A percentile compares a stretch with the other conserved stretches of the same genome.
Evolutionary conservation across 768 basidiomycete species (phyloP).

Genomic region (Lentinus brumalis): DNA sequence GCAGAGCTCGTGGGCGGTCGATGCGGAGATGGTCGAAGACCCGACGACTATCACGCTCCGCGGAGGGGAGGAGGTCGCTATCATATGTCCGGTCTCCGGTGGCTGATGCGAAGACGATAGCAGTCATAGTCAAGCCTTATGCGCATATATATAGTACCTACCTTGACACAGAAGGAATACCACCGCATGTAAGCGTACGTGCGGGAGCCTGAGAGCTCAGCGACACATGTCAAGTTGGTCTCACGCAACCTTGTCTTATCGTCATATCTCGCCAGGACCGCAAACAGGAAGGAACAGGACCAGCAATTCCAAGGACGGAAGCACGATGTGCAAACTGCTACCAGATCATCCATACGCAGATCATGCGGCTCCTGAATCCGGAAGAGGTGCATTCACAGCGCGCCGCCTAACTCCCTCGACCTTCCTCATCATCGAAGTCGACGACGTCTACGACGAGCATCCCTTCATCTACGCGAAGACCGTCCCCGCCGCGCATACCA

Average conservation of each 20-base stretch:
- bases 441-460: slow-evolving; percentile 53
- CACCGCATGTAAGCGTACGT: no score
- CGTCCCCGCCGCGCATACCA: slow-evolving; percentile 38
- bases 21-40: slow-evolving; percentile 77
- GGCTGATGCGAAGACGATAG: slow-evolving; percentile 42
- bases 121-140: background rate
- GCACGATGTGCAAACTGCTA: background rate
- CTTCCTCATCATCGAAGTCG: slow-evolving; percentile 51
- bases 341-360: background rate
- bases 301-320: background rate
- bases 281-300: no score
- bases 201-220: background rate
- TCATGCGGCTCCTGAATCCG: background rate
- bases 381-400: slow-evolving; percentile 36
- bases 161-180: no score
- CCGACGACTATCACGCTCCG: slow-evolving; percentile 47
- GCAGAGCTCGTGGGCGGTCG: slow-evolving; percentile 74
- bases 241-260: background rate
- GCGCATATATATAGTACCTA: no score
- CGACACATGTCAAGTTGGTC: background rate
- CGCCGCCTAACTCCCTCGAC: slow-evolving; percentile 36
- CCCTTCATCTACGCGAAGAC: slow-evolving; percentile 58
- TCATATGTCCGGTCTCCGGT: slow-evolving; percentile 83
- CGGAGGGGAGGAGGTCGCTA: slow-evolving; percentile 77
- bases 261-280: no score